Percentiles rank a stretch among this genome's conserved stretches.
Conservation (phyloP, 2,329 filamentous ascomycete species). For the Fusarium verticillioides region DNA sequence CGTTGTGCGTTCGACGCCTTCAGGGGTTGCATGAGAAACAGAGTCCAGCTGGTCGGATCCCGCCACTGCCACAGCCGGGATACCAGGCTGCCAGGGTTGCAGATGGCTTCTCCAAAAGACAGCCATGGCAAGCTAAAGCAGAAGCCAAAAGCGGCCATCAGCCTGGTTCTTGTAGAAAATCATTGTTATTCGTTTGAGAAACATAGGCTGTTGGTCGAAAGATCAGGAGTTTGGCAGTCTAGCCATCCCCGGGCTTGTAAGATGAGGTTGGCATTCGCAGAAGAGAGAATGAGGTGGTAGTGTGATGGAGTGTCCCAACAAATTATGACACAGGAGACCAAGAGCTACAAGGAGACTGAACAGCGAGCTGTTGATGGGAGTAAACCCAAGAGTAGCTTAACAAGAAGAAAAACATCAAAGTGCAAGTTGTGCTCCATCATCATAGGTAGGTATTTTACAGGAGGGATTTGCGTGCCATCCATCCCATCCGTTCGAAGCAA, state of each 20-base stretch:
- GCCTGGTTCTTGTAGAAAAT: constrained; percentile 16
- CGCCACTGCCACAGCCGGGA: constrained; percentile 39
- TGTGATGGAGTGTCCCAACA: constrained; percentile 21
- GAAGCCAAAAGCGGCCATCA: constrained; percentile 33
- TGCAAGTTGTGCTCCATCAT: neutral
- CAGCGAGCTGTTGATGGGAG: neutral
- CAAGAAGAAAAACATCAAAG: constrained; percentile 9
- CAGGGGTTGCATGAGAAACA: constrained; percentile 40
- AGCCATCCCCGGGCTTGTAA: constrained; percentile 24
- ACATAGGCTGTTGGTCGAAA: constrained; percentile 2
- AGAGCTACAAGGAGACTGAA: constrained; percentile 19
- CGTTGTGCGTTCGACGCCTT: constrained; percentile 39
- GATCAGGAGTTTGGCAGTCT: constrained; percentile 29
- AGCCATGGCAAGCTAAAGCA: constrained; percentile 26
- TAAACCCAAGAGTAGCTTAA: constrained; percentile 1
- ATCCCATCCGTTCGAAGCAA: constrained; percentile 30
- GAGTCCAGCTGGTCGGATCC: constrained; percentile 41
- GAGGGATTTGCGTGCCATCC: constrained; percentile 42
- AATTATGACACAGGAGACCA: neutral
- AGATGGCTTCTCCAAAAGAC: constrained; percentile 28
- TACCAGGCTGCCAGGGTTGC: constrained; percentile 30
- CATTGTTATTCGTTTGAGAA: constrained; percentile 5
- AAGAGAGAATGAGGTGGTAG: constrained; percentile 4
- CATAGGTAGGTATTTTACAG: constrained; percentile 14
- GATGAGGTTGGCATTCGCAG: constrained; percentile 4